Base-by-base conservation (phyloP, 495 filamentous ascomycete species). In the Rhizodiscina lignyota region DNA sequence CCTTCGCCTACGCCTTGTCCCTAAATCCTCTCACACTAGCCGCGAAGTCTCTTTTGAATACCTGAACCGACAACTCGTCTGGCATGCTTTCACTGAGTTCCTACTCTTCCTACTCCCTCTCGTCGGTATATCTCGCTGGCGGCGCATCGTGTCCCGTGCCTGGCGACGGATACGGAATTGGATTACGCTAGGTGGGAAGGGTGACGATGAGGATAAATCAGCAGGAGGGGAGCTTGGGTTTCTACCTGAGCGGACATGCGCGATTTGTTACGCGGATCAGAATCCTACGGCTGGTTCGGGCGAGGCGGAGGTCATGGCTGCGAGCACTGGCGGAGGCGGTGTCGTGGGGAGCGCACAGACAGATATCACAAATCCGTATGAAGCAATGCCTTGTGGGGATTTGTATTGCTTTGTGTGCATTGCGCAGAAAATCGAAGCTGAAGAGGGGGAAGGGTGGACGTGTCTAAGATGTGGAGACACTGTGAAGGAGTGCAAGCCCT, bases 61-160 rank as follows among this genome's bases (percentile, higher is more conserved):
- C 53, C 70, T 97, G 30, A 97, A 97, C 51, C 77, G 89, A 11
- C 89, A 97, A 55, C 70, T 97, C 4, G 89, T 97, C 28, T 97
- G 89, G 89, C 89, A 97, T 52, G 89, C 89, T 13, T 94, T 97
- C 47, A 97, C 89, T 18, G 89, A 97, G 53, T 97, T 97, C 49
- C 67, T 99, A 4, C 72, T 99, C 4, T 99, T 99, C 53, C 69
- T 99, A 8, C 67, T 99, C 3, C 89, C 89, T 1, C 63, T 99
- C 18, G 83, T 99, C 28, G 87, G 87, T 29, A 87, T 99, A 39
- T 77, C 77, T 45, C 68, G 85, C 38, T 99, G 89, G 89, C 69
- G 81, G 34, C 68, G 86, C 34, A 94, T 86, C 84, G 66, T 94
- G 18, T 64, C 75, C 18, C 68, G 87, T 32, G 74, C 74, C 13